These are phyloP conservation scores for Sporodiniella umbellata DNA, from an alignment of 371 early-diverging fungal species.

Conservation along the genomic window DNA sequence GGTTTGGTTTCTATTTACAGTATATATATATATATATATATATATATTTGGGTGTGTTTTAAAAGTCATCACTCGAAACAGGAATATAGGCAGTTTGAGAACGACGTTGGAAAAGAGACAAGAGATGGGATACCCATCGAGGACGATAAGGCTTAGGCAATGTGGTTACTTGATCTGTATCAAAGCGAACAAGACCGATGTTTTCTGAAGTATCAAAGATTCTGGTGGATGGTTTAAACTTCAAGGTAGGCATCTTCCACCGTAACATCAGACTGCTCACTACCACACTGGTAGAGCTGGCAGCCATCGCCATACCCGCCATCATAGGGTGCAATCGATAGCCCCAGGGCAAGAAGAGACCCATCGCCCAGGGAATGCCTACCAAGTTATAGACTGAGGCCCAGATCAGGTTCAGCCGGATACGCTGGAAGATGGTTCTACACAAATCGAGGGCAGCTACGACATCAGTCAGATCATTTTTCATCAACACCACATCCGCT, in stretches of 20 bases:
- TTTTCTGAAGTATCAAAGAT: not conserved
- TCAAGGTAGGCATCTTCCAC: slow-evolving; percentile 43
- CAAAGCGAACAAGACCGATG: not conserved
- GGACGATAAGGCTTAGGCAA: too few species aligned
- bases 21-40: too few species aligned
- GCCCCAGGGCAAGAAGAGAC: slow-evolving; percentile 81
- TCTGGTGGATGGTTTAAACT: not conserved
- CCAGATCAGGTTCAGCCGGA: slow-evolving; percentile 83
- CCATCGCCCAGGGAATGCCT: slow-evolving; percentile 94
- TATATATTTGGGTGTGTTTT: too few species aligned
- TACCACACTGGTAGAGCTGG: slow-evolving; percentile 89
- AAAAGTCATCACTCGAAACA: not conserved
- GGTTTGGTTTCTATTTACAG: too few species aligned
- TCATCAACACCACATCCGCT: slow-evolving; percentile 60
- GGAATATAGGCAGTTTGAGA: not conserved
- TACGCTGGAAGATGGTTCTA: slow-evolving; percentile 76
- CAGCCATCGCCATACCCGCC: slow-evolving; percentile 91
- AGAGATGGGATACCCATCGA: too few species aligned
- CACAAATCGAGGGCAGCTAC: slow-evolving; percentile 82
- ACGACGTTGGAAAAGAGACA: not conserved
- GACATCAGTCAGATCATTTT: slow-evolving; percentile 77
- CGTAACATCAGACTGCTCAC: slow-evolving; percentile 79
- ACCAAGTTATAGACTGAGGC: slow-evolving; percentile 85
- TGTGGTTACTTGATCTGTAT: not conserved
- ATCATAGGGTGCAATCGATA: slow-evolving; percentile 83